Evolutionary conservation across 2,329 filamentous ascomycete species (phyloP).

Genomic region (Neofusicoccum laricinum): DNA sequence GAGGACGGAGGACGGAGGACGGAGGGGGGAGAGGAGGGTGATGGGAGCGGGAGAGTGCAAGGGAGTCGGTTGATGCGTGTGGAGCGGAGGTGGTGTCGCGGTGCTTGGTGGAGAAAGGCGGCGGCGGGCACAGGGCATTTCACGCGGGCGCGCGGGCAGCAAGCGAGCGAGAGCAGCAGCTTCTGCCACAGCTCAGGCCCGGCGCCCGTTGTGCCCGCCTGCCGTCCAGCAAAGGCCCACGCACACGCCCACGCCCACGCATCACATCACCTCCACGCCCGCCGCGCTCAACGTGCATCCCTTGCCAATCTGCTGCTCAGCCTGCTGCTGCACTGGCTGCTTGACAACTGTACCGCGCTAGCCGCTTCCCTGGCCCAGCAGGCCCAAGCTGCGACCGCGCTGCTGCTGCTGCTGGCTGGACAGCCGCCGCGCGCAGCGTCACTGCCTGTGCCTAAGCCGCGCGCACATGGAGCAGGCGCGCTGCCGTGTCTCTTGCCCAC

Average conservation of each 20-base stretch:
- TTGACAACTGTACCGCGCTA: background rate
- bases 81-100: background rate
- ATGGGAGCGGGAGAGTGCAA: background rate
- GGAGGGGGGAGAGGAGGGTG: background rate
- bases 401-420: background rate
- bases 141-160: background rate
- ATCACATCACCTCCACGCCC: background rate
- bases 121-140: background rate
- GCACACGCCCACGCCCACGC: background rate
- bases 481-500: background rate
- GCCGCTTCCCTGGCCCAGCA: background rate
- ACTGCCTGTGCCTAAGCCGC: background rate
- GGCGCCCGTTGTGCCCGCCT: background rate
- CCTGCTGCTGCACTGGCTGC: background rate
- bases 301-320: background rate
- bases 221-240: background rate
- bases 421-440: background rate
- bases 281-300: background rate
- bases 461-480: background rate
- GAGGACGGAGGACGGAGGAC: background rate
- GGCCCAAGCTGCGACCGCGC: no score
- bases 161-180: background rate
- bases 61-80: background rate
- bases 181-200: background rate
- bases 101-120: constrained; percentile 4